Base-by-base conservation (phyloP, 108 stramenopile genomes). In the Skeletonema costatum region DNA sequence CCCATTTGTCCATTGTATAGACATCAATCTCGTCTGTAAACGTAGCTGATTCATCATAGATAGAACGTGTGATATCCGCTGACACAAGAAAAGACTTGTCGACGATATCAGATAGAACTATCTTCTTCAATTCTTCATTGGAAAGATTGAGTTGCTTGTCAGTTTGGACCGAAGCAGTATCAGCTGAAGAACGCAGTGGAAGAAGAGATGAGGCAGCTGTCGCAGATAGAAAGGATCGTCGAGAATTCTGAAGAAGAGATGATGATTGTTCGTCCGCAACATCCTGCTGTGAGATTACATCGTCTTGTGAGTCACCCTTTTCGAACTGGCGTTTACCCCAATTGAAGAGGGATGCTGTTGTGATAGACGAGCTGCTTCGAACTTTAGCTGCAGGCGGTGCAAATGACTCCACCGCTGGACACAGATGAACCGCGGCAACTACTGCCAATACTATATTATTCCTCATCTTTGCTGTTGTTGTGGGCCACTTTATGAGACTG, bases 21-120 rank as follows among this genome's bases (percentile, higher is more conserved):
- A 89, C 89, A 74, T 96, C 95, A 67, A 96, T 96, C 77, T 96
- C 95, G 72, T 96, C 95, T 0, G 89, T 92, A 70, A 96, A 96
- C 11, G 81, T 88, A 12, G 89, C 88, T 3, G 85, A 83, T 76
- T 94, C 92, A 31, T 88, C 90, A 70, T 96, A 96, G 29, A 96
- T 67, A n/a, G 82, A 76, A 32, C 92, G 83, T 4, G 93, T 94
- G 31, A 96, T 77, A 48, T 93, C 76, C 4, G 88, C 95, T 44
- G 84, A 83, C 29, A 85, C 90, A 12, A 96, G 73, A 70, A 94
- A 96, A 21, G 90, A 85, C 31, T 87, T 85, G 3, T 88, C 87
- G 6, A 83, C 67, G 14, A 96, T 66, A 71, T 96, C 95, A 7
- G 75, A 70, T 19, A 56, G 70, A 44, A 95, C 83, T 32, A 88